Evolutionary conservation across 2,329 filamentous ascomycete genomes (phyloP), one percentile per base, ranked within the genome.

Genomic region (Curvularia eragrostidis): DNA sequence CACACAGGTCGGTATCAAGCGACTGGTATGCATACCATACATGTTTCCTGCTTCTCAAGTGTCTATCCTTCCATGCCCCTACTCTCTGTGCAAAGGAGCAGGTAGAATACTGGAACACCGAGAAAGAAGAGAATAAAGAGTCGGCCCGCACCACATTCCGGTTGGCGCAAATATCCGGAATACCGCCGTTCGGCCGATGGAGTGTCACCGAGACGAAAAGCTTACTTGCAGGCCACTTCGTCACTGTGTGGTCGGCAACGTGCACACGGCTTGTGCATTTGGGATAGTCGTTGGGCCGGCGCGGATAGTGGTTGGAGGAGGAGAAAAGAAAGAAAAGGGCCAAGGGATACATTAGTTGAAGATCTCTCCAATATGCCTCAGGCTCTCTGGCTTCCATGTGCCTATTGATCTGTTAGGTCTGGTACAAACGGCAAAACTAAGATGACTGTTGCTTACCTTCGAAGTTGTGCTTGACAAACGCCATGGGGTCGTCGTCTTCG

Each of bases 381-480:
- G 62, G 19, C 58, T 66, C 18, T 76, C 72, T 32, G 74, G 74
- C 51, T 76, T 76, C 74, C 74, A 76, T 50, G 71, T 74, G 26
- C 74, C 74, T 76, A 42, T 53, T 41, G 18, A 47, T 24, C 51
- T 54, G 66, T 76, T 50, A 76, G 69, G 13, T 24, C 21, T 15
- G 10, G 12, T 42, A 21, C 9, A 42, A 42, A 41, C 13, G 13
- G 12, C 12, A 24, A 42, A n/a, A 23, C 12, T 42, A 42, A 15
- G 39, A 32, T 28, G 51, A 26, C 47, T 34, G 49, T 76, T 84
- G 76, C 84, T 66, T 81, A 96, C 94, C 95, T 82, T 96, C 91
- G 76, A 99, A 99, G 54, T 93, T 89, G 79, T 99, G 95, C 80
- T 95, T 93, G 60, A 99, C 95, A 82, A 96, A 98, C 1, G 95